Percentiles rank a stretch among this genome's conserved stretches.
These are phyloP conservation scores for Rubia tinctorum DNA, from an alignment of 305 asterid genomes.

Conservation along the genomic window DNA sequence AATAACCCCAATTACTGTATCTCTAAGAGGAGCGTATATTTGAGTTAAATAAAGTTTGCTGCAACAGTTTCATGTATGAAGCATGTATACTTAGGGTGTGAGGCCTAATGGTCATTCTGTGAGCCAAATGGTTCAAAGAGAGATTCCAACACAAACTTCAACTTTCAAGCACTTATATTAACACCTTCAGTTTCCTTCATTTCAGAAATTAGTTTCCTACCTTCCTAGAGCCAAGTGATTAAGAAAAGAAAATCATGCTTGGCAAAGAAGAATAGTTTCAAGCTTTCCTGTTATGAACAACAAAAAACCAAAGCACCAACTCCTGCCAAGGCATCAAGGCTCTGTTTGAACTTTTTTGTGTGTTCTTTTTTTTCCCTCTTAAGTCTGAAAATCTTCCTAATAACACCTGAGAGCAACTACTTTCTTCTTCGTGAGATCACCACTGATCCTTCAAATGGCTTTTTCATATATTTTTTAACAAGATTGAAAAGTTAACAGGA, in stretches of 20 bases:
- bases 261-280: not conserved
- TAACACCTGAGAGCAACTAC: not conserved
- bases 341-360: too few relatives aligned
- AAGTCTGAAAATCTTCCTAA: not conserved
- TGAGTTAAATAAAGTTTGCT: not conserved
- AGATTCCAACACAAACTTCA: not conserved
- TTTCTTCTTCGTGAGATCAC: not conserved
- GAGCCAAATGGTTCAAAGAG: not conserved
- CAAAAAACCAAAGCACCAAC: not conserved
- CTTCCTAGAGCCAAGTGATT: not conserved
- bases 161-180: too few relatives aligned
- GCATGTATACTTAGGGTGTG: not conserved
- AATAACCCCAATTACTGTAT: not conserved
- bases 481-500: constrained; percentile 1
- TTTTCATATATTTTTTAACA: not conserved
- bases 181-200: not conserved
- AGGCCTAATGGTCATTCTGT: not conserved
- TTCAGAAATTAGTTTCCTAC: not conserved
- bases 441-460: not conserved
- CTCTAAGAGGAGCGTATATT: not conserved
- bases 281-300: not conserved
- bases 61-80: not conserved
- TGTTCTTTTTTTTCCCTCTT: too few relatives aligned
- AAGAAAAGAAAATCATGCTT: not conserved
- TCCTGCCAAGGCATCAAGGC: not conserved